phyloP scores from a whole-genome alignment of 345 rosid genomes.

The Sonneratia alba region DNA sequence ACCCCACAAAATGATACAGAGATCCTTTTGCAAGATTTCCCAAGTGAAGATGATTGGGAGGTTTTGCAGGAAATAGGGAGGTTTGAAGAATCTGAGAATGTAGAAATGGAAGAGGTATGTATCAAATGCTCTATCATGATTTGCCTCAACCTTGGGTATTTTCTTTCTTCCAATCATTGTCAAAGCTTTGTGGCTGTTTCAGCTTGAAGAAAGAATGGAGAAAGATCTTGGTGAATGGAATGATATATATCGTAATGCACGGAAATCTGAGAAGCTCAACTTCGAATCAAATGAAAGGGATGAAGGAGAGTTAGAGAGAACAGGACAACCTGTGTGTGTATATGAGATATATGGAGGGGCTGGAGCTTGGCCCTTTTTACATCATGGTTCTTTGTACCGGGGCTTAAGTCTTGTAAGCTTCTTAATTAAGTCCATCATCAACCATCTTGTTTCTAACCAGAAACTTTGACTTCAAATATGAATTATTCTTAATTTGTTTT shows the following conservation, averaged over 20 bases:
- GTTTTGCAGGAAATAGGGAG: slow-evolving; percentile 51
- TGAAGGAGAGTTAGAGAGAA: slow-evolving; percentile 98
- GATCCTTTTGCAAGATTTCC: slow-evolving; percentile 36
- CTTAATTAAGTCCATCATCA: neutral
- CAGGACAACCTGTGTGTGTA: slow-evolving; percentile 87
- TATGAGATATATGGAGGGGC: slow-evolving; percentile 83
- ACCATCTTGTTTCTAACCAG: slow-evolving; percentile 3
- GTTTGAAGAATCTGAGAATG: slow-evolving; percentile 61
- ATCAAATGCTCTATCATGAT: slow-evolving; percentile 6
- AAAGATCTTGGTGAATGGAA: slow-evolving; percentile 63
- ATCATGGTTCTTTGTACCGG: slow-evolving; percentile 89
- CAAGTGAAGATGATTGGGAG: slow-evolving; percentile 61
- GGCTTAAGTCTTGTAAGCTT: slow-evolving; percentile 90
- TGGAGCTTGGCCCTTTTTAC: slow-evolving; percentile 96
- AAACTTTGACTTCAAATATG: neutral
- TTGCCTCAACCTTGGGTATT: neutral
- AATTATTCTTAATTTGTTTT: neutral
- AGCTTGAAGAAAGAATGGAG: slow-evolving; percentile 89
- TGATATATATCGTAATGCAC: slow-evolving; percentile 80
- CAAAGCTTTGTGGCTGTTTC: slow-evolving; percentile 17
- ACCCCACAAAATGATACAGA: slow-evolving; percentile 32
- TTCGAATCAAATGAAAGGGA: slow-evolving; percentile 91
- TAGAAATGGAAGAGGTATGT: slow-evolving; percentile 80
- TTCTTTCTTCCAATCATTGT: neutral
- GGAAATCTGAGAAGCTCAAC: slow-evolving; percentile 77